These are phyloP conservation scores for Lathyrus sativus DNA, from an alignment of 306 rosid genomes.

Conservation along the genomic window DNA sequence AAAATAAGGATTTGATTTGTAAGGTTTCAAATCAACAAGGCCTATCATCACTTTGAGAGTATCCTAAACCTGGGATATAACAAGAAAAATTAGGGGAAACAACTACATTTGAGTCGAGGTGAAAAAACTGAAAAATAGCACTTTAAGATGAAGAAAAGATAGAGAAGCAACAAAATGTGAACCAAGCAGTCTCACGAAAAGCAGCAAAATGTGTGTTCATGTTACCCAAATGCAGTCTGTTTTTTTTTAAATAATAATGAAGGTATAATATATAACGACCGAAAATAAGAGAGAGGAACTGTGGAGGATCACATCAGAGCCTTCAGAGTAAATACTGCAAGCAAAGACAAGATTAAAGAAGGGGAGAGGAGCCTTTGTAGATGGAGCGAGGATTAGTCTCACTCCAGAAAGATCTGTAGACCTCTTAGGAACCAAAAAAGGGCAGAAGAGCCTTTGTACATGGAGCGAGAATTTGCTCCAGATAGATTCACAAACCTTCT, in stretches of 20 bases:
- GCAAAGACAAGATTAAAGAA: conserved; percentile 20
- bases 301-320: conserved; percentile 10
- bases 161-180: not conserved
- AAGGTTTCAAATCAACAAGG: conserved; percentile 1
- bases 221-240: not conserved
- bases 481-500: not conserved
- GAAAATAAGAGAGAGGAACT: conserved; percentile 18
- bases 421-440: not conserved
- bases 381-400: not conserved
- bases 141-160: not conserved
- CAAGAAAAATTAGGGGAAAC: not conserved
- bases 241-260: not conserved
- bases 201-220: not conserved
- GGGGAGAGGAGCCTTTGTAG: not conserved
- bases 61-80: conserved; percentile 7
- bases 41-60: not conserved
- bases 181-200: conserved; percentile 9
- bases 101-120: not conserved
- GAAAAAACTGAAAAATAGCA: conserved; percentile 11
- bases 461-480: not conserved
- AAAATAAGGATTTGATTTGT: conserved; percentile 2
- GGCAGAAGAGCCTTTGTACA: not conserved
- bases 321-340: conserved; percentile 18
- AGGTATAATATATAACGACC: conserved; percentile 15
- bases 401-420: conserved; percentile 3